These are phyloP conservation scores for Tephrocybe sp. DNA, from an alignment of 768 basidiomycete genomes.

Conservation along the genomic window DNA sequence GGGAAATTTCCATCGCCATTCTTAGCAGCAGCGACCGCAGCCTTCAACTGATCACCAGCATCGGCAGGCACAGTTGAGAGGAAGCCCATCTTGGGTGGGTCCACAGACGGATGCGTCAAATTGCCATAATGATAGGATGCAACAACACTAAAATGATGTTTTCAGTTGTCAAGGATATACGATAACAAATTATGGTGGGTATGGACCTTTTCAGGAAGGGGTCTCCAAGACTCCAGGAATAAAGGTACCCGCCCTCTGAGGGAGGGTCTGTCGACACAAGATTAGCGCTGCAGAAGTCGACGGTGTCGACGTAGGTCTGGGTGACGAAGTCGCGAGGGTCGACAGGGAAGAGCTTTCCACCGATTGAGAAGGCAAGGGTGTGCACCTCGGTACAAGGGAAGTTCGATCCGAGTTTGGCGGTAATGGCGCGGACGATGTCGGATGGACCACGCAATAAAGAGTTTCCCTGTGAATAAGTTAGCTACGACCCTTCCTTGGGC, in stretches of 20 bases:
- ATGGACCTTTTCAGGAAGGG: slow-evolving; percentile 75
- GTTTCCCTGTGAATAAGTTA: slow-evolving; percentile 51
- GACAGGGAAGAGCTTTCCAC: slow-evolving; percentile 65
- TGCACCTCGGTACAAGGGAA: slow-evolving; percentile 64
- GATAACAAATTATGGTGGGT: neutral
- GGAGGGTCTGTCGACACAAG: slow-evolving; percentile 66
- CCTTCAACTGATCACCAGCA: slow-evolving; percentile 36
- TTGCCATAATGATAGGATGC: slow-evolving; percentile 74
- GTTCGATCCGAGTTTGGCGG: slow-evolving; percentile 32
- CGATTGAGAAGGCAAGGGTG: slow-evolving; percentile 64
- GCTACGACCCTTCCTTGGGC: too few relatives aligned
- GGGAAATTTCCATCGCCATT: slow-evolving; percentile 33
- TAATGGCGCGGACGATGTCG: slow-evolving; percentile 58
- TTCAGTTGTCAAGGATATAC: neutral
- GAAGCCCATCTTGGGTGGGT: slow-evolving; percentile 68
- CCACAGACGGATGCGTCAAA: slow-evolving; percentile 60
- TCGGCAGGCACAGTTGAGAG: slow-evolving; percentile 66
- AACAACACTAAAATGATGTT: slow-evolving; percentile 44
- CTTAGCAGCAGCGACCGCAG: slow-evolving; percentile 25
- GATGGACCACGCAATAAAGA: slow-evolving; percentile 73
- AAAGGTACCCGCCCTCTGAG: slow-evolving; percentile 52
- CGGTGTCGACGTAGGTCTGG: slow-evolving; percentile 36
- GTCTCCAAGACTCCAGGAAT: slow-evolving; percentile 75
- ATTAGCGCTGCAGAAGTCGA: slow-evolving; percentile 48
- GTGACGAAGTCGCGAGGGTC: slow-evolving; percentile 71